Conservation (phyloP, 1,139 yeast species). For the Debaryomyces subglobosus region DNA sequence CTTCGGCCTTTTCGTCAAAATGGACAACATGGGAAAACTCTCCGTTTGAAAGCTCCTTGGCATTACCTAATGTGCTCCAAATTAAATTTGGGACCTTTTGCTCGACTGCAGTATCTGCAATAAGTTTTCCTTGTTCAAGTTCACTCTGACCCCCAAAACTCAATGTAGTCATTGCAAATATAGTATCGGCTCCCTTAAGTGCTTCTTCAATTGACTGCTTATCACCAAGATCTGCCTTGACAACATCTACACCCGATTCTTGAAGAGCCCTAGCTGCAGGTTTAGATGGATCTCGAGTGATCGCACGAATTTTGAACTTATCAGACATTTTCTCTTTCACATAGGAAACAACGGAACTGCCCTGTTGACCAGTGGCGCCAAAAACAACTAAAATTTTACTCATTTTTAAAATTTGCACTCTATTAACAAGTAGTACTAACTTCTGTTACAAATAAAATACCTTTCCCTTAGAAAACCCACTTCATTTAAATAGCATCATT, state of each 20-base stretch:
- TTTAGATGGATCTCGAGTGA: constrained; percentile 12
- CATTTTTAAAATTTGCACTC: constrained; percentile 2
- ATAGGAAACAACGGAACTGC: constrained; percentile 13
- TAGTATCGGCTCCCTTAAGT: constrained; percentile 10
- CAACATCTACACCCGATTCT: constrained; percentile 13
- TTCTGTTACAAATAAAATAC: too few relatives aligned
- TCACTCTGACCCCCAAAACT: neutral
- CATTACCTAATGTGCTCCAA: constrained; percentile 9
- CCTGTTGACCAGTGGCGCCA: constrained; percentile 17
- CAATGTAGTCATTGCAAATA: constrained; percentile 10
- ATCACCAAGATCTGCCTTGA: constrained; percentile 11
- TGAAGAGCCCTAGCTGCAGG: constrained; percentile 6
- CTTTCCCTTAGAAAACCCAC: too few relatives aligned
- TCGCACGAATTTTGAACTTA: constrained; percentile 12
- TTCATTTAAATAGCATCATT: too few relatives aligned
- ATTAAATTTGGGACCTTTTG: constrained; percentile 7
- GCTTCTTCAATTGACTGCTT: constrained; percentile 7
- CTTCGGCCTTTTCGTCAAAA: constrained; percentile 8
- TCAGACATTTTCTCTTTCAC: constrained; percentile 9
- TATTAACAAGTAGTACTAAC: neutral
- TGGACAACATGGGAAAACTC: constrained; percentile 1
- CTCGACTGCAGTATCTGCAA: constrained; percentile 10
- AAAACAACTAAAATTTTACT: constrained; percentile 13
- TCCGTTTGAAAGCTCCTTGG: constrained; percentile 1
- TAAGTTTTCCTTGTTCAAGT: constrained; percentile 7